Conservation (phyloP, 2,329 filamentous ascomycete species). For the Botrytis hyacinthi region DNA sequence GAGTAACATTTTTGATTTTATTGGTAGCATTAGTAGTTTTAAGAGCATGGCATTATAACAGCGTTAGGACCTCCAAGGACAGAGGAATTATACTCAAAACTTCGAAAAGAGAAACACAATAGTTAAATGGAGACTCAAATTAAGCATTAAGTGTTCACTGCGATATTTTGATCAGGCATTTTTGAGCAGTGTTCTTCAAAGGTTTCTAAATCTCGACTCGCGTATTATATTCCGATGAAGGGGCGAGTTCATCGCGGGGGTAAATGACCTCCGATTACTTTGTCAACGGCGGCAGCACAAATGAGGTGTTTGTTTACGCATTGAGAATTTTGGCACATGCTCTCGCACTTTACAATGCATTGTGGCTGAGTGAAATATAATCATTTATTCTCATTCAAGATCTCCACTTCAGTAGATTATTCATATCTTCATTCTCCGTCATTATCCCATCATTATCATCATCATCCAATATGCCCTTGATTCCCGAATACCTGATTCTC, state of each 20-base stretch:
- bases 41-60: neutral
- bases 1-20: neutral
- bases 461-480: neutral
- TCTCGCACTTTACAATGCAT: neutral
- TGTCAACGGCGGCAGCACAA: neutral
- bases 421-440: constrained; percentile 4
- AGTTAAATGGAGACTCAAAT: neutral
- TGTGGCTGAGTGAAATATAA: neutral
- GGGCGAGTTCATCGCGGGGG: neutral
- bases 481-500: too few relatives aligned
- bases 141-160: neutral
- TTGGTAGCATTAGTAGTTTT: neutral
- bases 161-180: fast-evolving
- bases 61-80: too few relatives aligned
- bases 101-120: neutral
- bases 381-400: neutral
- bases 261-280: neutral
- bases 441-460: constrained; percentile 10
- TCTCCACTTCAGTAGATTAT: neutral
- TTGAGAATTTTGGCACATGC: neutral
- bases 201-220: neutral
- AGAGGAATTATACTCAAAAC: neutral
- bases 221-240: neutral
- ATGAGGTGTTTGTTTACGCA: neutral
- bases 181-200: neutral